Conservation (phyloP, 345 rosid genomes). For the Pseudoturritis turrita region DNA sequence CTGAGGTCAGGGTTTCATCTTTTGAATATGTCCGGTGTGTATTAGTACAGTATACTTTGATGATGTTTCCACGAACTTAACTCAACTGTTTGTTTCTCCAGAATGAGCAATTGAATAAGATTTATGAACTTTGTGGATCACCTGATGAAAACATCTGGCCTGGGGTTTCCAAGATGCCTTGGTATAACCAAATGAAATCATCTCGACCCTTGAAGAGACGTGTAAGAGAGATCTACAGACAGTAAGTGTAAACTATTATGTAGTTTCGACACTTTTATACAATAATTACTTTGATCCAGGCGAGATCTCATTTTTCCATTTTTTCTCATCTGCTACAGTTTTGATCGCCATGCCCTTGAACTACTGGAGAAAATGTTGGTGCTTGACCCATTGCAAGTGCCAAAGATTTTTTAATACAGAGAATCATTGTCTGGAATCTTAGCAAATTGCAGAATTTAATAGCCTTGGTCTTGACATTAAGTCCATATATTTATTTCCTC, state of each 20-base stretch:
- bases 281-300: background rate
- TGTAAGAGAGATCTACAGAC: constrained; percentile 66
- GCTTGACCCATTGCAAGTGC: constrained; percentile 90
- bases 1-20: constrained; percentile 51
- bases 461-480: background rate
- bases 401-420: background rate
- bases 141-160: constrained; percentile 72
- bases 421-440: background rate
- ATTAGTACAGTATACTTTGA: background rate
- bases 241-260: constrained; percentile 46
- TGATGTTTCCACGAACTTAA: background rate
- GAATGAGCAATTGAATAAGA: constrained; percentile 62
- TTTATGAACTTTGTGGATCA: constrained; percentile 66
- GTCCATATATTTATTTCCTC: background rate
- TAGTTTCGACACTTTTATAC: background rate
- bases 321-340: constrained; percentile 32
- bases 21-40: background rate
- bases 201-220: constrained; percentile 62
- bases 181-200: constrained; percentile 54
- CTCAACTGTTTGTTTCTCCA: constrained; percentile 11
- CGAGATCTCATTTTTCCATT: constrained; percentile 8
- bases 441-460: background rate
- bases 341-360: constrained; percentile 92
- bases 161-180: constrained; percentile 58
- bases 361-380: constrained; percentile 82